These are phyloP conservation scores for Solanum etuberosum DNA, from an alignment of 257 asterid genomes.

Conservation along the genomic window DNA sequence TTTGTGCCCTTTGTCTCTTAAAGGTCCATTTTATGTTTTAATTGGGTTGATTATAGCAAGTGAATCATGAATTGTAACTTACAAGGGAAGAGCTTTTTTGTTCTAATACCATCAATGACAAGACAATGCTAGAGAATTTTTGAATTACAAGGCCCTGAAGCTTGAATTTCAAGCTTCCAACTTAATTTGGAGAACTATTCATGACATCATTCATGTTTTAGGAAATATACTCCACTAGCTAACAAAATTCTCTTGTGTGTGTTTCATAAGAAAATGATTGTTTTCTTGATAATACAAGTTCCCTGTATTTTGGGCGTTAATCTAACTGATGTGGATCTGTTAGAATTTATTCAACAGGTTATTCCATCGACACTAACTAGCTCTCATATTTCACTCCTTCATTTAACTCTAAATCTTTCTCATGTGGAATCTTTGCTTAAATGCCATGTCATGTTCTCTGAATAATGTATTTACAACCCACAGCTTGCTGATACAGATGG, in stretches of 20 bases:
- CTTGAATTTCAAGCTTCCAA: neutral
- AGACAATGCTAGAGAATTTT: neutral
- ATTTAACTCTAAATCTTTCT: neutral
- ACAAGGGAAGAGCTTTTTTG: neutral
- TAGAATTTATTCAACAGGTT: slow-evolving; percentile 89
- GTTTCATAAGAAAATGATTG: neutral
- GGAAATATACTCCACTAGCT: neutral
- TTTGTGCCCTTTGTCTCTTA: neutral
- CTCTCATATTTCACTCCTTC: neutral
- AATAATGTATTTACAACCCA: slow-evolving; percentile 7
- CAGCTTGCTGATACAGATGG: slow-evolving; percentile 93
- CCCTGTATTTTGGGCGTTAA: slow-evolving; percentile 78
- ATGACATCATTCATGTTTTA: neutral
- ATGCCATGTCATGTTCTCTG: neutral
- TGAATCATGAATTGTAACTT: neutral
- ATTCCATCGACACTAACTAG: neutral
- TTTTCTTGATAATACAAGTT: slow-evolving; percentile 35
- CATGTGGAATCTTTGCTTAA: neutral
- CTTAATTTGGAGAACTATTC: neutral
- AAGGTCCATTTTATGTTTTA: neutral
- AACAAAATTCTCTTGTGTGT: neutral
- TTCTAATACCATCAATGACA: neutral
- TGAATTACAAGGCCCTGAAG: neutral
- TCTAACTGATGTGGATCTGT: slow-evolving; percentile 65
- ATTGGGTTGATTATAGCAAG: neutral